A percentile compares a stretch with the other conserved stretches of the same genome.
Conservation (phyloP, 768 basidiomycete genomes). For the Mycena kentingensis region DNA sequence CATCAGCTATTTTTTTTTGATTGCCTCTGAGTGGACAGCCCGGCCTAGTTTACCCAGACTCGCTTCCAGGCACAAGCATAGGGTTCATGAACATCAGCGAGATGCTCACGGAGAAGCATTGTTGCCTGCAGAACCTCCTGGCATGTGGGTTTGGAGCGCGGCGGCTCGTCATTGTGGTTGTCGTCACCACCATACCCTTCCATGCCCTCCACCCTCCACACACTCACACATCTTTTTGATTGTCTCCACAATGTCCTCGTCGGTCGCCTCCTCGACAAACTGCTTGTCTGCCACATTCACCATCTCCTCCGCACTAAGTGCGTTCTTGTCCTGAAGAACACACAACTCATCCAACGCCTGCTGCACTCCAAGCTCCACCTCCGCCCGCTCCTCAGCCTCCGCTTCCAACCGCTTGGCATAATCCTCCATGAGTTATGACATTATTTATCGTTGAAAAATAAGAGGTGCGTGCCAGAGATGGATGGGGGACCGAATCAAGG, state of each 20-base stretch:
- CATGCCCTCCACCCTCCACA: not conserved
- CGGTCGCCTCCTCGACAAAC: not conserved
- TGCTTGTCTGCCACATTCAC: not conserved
- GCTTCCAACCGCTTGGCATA: no score
- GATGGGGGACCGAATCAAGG: no score
- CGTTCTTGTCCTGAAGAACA: not conserved
- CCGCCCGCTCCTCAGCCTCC: no score
- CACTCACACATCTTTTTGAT: not conserved
- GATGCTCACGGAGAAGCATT: not conserved
- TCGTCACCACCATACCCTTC: not conserved
- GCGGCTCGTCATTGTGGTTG: not conserved
- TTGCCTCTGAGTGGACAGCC: no score
- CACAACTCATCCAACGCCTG: not conserved
- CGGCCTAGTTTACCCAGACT: not conserved
- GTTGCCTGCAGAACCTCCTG: not conserved
- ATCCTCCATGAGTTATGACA: not conserved
- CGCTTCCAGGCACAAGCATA: not conserved
- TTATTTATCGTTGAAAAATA: no score
- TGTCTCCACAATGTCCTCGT: constrained; percentile 1
- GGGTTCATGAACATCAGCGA: not conserved
- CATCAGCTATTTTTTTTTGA: no score
- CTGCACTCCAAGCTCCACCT: not conserved
- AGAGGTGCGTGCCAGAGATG: no score
- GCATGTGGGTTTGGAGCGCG: not conserved
- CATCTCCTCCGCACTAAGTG: not conserved